Evolutionary conservation across 345 rosid genomes (phyloP).

Genomic region (Citrus unshiu): DNA sequence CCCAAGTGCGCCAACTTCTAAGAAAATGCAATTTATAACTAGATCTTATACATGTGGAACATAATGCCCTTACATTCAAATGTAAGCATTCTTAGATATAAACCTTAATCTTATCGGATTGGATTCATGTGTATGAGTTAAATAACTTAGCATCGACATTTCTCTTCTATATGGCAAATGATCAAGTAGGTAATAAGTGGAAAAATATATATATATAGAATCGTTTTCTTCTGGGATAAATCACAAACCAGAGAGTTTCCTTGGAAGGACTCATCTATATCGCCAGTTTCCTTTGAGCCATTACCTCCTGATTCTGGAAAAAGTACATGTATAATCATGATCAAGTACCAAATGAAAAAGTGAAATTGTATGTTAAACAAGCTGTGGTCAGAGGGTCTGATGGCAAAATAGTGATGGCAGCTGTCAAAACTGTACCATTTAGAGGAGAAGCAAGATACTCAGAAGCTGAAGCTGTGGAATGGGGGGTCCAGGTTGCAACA

Average conservation of each 20-base stretch:
- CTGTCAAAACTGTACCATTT: no score
- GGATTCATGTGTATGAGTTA: not conserved
- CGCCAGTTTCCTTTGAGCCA: slow-evolving; percentile 32
- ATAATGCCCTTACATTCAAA: not conserved
- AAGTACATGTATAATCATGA: slow-evolving; percentile 9
- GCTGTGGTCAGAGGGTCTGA: not conserved
- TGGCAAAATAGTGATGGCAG: no score
- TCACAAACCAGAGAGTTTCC: slow-evolving; percentile 41
- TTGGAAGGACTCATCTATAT: slow-evolving; percentile 46
- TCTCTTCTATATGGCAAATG: not conserved
- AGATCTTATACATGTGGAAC: not conserved
- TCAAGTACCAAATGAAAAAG: not conserved
- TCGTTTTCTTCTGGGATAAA: not conserved
- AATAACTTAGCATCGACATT: not conserved
- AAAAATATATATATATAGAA: not conserved
- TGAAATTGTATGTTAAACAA: not conserved
- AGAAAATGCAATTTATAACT: not conserved
- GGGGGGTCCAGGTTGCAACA: no score
- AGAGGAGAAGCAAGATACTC: no score
- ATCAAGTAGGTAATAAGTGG: not conserved
- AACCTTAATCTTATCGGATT: not conserved
- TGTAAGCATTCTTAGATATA: not conserved
- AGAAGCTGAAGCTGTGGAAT: no score
- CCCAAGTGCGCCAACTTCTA: slow-evolving; percentile 6
- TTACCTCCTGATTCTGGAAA: slow-evolving; percentile 37